Percentiles rank a stretch among this genome's conserved stretches.
phyloP scores from a whole-genome alignment of 352 stramenopile species.

The Pythium chondricola region DNA sequence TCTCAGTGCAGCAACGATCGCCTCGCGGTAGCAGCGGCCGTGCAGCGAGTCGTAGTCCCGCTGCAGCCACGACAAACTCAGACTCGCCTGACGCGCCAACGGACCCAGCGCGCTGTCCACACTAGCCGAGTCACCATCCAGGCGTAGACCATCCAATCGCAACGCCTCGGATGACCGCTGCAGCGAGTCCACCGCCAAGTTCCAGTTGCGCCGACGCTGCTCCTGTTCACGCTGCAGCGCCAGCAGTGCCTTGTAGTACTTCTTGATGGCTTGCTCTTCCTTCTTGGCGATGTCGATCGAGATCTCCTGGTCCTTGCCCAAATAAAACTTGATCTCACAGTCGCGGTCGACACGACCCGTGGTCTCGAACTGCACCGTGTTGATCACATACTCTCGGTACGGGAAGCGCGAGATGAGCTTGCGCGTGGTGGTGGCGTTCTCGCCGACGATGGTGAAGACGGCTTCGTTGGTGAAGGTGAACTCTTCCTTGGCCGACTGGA shows the following conservation, averaged over 20 bases:
- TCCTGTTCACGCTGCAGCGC: constrained; percentile 30
- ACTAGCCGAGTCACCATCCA: constrained; percentile 18
- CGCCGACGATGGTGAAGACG: constrained; percentile 30
- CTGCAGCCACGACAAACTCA: constrained; percentile 30
- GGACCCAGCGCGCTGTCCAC: constrained; percentile 14
- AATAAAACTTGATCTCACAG: constrained; percentile 43
- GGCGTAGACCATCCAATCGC: constrained; percentile 15
- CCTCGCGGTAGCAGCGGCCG: constrained; percentile 38
- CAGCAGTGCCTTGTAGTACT: constrained; percentile 44
- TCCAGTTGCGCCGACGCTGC: constrained; percentile 32
- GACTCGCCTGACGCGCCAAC: constrained; percentile 29
- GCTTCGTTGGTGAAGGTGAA: constrained; percentile 59
- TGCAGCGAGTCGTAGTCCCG: constrained; percentile 32
- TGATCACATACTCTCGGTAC: constrained; percentile 23
- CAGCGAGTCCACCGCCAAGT: constrained; percentile 30
- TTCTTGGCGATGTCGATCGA: constrained; percentile 40
- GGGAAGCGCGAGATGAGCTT: constrained; percentile 34
- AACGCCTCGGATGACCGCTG: constrained; percentile 30
- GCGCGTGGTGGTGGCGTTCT: constrained; percentile 39
- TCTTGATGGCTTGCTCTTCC: constrained; percentile 20
- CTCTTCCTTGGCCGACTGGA: constrained; percentile 46
- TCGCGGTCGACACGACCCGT: constrained; percentile 33
- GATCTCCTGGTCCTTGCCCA: constrained; percentile 19
- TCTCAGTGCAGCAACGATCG: constrained; percentile 18
- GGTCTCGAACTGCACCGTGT: constrained; percentile 32